Conservation (phyloP, 129 eudicot genomes). For the Rutidosis leptorrhynchoides region DNA sequence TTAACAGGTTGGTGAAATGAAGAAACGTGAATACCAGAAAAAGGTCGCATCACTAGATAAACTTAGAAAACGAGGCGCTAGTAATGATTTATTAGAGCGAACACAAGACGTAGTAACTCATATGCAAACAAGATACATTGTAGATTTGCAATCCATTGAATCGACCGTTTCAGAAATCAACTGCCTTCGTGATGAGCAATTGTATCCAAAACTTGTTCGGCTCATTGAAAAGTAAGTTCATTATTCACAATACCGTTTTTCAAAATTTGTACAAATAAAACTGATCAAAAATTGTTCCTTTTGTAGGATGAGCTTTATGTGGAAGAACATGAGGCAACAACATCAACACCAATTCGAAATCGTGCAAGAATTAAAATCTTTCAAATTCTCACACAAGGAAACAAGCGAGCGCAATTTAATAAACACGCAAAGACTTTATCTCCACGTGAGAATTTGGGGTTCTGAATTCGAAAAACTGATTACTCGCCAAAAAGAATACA, state of each 20-base stretch:
- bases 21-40: constrained; percentile 68
- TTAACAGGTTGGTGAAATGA: constrained; percentile 66
- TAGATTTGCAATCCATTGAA: constrained; percentile 81
- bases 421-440: constrained; percentile 43
- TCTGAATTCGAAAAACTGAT: constrained; percentile 53
- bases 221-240: constrained; percentile 72
- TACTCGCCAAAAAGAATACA: constrained; percentile 45
- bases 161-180: constrained; percentile 76
- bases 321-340: constrained; percentile 58
- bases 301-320: constrained; percentile 76
- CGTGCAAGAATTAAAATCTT: constrained; percentile 29
- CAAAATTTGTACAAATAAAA: not conserved
- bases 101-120: constrained; percentile 62
- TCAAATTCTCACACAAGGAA: constrained; percentile 50
- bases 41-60: constrained; percentile 56
- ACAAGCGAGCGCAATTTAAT: constrained; percentile 51
- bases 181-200: constrained; percentile 66
- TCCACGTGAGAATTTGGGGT: constrained; percentile 55
- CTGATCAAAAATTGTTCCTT: not conserved
- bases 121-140: constrained; percentile 68
- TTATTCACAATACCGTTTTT: not conserved
- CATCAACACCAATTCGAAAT: constrained; percentile 50
- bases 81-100: constrained; percentile 54
- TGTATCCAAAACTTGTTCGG: constrained; percentile 75
- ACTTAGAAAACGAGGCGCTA: constrained; percentile 55